Base-by-base conservation (phyloP, 1,139 yeast species). In the Candida sojae region DNA sequence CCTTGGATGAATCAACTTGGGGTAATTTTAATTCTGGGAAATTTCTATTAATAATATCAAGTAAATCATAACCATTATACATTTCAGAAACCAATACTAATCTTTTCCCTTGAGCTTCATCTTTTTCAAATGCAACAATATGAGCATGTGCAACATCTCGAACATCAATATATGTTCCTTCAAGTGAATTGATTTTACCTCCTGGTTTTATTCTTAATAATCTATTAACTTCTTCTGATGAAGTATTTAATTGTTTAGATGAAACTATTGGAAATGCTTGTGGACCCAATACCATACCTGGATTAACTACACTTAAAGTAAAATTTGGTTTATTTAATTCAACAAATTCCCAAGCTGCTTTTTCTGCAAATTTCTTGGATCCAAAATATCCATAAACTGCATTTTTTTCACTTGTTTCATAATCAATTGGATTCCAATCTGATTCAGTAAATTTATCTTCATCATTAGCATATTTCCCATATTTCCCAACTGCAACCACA, bases 61-160 rank as follows among this genome's bases (percentile, higher is more conserved):
- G 55, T 26, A 75, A 49, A 26, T 50, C 53, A 52, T 73, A 73
- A 45, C 55, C 49, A 13, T 61, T 50, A 57, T 64, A 73, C 39
- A 57, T 51, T 1, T 67, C 73, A 10, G 60, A 54, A 17, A 51
- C 40, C 13, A 66, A 43, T 17, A 66, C 45, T 29, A 68, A 57
- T 55, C 76, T 60, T 43, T 66, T 44, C 21, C 58, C 57, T 25
- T 54, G 45, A 12, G 60, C 61, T 38, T 54, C 48, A 13, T 57
- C 60, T 33, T 55, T 57, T 51, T 72, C 71, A 50, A 79, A 62
- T 0, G 79, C 79, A 36, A 59, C 54, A 9, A 80, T 59, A 57
- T 80, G 86, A 10, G 82, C 82, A 50, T 57, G 60, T 5, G 84
- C 83, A 6, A 77, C 76, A 56, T 81, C 83, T 47, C 84, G 67